A percentile compares a stretch with the other conserved stretches of the same genome.
Evolutionary conservation across 2,329 filamentous ascomycete genomes (phyloP).

Genomic region (Botrytis fabae): DNA sequence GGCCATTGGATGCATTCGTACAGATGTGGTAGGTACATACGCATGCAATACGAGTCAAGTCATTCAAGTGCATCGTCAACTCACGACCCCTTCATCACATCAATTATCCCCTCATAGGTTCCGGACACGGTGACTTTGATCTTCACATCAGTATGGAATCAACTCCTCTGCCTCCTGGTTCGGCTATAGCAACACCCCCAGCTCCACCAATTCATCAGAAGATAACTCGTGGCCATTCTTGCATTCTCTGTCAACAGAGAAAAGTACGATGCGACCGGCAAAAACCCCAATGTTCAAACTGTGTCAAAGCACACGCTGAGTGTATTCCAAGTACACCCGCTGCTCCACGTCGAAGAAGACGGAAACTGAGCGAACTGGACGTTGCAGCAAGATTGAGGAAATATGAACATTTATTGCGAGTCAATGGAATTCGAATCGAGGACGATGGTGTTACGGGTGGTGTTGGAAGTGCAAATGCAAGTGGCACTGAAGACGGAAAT

Average conservation of each 20-base stretch:
- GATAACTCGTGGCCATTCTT: conserved; percentile 34
- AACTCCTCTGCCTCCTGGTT: conserved; percentile 10
- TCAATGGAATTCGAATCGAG: conserved; percentile 36
- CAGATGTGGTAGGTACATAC: neutral
- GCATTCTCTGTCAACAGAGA: conserved; percentile 39
- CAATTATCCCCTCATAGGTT: conserved; percentile 7
- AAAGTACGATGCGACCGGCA: conserved; percentile 39
- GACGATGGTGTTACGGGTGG: conserved; percentile 26
- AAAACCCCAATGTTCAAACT: conserved; percentile 39
- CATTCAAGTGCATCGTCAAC: neutral
- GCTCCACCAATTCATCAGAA: conserved; percentile 21
- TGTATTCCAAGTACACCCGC: conserved; percentile 36
- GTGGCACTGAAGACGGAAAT: neutral
- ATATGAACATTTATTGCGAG: conserved; percentile 37
- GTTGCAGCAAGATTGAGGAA: conserved; percentile 32
- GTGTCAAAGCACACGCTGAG: conserved; percentile 36
- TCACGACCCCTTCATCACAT: conserved; percentile 41
- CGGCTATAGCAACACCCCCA: neutral
- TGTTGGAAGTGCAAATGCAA: conserved; percentile 9
- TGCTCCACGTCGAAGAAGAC: conserved; percentile 34
- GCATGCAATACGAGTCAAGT: neutral
- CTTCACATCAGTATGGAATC: conserved; percentile 8
- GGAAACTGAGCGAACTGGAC: conserved; percentile 36
- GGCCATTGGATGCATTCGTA: neutral
- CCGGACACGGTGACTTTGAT: too few species aligned